Evolutionary conservation across 768 basidiomycete species (phyloP).

Genomic region (Leccinum pellstonianum): DNA sequence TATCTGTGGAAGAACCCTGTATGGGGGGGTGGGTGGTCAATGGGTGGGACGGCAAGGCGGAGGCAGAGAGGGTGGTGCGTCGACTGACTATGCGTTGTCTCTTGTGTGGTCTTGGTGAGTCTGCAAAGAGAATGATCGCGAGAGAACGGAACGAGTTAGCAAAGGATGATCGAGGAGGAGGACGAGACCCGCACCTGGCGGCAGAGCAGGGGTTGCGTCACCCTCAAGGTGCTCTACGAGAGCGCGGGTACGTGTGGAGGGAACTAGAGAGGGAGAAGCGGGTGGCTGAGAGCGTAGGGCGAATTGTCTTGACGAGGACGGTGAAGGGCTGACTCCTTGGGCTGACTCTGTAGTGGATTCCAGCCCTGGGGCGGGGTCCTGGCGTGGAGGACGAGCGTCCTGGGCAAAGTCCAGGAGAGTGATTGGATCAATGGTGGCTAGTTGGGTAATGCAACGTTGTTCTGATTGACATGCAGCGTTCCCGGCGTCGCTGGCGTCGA

Average conservation of each 20-base stretch:
- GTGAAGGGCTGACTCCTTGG: slow-evolving; percentile 25
- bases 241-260: slow-evolving; percentile 61
- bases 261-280: slow-evolving; percentile 54
- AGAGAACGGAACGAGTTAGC: slow-evolving; percentile 7
- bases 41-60: slow-evolving; percentile 9
- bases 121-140: slow-evolving; percentile 29
- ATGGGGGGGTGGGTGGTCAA: slow-evolving; percentile 23
- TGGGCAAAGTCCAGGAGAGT: slow-evolving; percentile 32
- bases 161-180: not conserved
- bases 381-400: not conserved
- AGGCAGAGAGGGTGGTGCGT: no score
- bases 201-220: slow-evolving; percentile 25
- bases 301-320: slow-evolving; percentile 28
- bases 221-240: slow-evolving; percentile 56
- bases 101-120: slow-evolving; percentile 61
- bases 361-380: slow-evolving; percentile 47
- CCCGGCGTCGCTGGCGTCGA: slow-evolving; percentile 23
- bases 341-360: slow-evolving; percentile 38
- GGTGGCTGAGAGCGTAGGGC: slow-evolving; percentile 26
- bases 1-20: slow-evolving; percentile 34
- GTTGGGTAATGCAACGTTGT: slow-evolving; percentile 16
- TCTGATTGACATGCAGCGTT: slow-evolving; percentile 28
- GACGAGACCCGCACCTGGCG: slow-evolving; percentile 23
- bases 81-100: slow-evolving; percentile 59
- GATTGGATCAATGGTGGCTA: slow-evolving; percentile 68